These are phyloP conservation scores for Candida nanaspora DNA, from an alignment of 805 yeast genomes.

Conservation along the genomic window DNA sequence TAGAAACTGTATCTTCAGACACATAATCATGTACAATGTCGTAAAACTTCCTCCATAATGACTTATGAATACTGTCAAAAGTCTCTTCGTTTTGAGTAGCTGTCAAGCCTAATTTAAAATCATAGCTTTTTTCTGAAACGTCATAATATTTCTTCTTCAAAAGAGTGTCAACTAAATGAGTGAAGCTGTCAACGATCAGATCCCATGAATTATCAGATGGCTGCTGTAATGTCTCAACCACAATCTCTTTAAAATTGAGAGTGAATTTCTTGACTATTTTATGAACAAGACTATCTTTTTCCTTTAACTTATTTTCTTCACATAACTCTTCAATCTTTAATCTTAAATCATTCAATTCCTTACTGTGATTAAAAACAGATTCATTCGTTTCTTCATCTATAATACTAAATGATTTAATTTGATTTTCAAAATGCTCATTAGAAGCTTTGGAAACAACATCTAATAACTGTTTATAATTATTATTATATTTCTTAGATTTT, in stretches of 20 bases:
- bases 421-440: background rate
- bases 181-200: constrained; percentile 38
- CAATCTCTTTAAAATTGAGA: constrained; percentile 40
- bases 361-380: constrained; percentile 20
- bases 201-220: constrained; percentile 61
- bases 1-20: constrained; percentile 57
- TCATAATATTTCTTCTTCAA: constrained; percentile 23
- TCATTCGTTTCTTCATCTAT: constrained; percentile 18
- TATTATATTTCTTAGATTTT: constrained; percentile 14
- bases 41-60: constrained; percentile 62
- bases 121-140: constrained; percentile 28
- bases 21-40: constrained; percentile 53
- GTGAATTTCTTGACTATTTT: constrained; percentile 41
- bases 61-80: constrained; percentile 35
- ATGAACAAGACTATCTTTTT: constrained; percentile 34
- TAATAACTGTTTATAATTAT: constrained; percentile 17
- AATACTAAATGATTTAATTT: constrained; percentile 22
- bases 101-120: constrained; percentile 61
- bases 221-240: constrained; percentile 38
- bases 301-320: constrained; percentile 29
- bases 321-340: constrained; percentile 21
- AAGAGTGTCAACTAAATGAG: constrained; percentile 19
- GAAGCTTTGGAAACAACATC: constrained; percentile 7
- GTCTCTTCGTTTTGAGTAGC: constrained; percentile 34
- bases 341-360: constrained; percentile 27